A percentile compares a stretch with the other conserved stretches of the same genome.
Conservation (phyloP, 2,329 filamentous ascomycete genomes). For the Aspergillus candidus region DNA sequence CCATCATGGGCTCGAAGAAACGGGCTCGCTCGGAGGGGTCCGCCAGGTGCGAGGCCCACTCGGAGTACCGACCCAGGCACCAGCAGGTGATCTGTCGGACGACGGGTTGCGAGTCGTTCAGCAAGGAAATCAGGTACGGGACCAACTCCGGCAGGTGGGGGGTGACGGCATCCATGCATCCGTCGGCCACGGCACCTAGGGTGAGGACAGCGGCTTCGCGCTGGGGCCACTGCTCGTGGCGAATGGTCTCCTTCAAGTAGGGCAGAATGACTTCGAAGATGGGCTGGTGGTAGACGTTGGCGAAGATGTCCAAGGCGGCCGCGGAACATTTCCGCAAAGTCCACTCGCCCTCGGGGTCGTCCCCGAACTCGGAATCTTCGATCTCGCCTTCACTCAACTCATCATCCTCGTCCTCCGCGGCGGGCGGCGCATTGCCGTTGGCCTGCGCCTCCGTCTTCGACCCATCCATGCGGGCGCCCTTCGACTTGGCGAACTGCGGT, state of each 20-base stretch:
- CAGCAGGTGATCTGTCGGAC: conserved; percentile 97
- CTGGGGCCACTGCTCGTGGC: conserved; percentile 82
- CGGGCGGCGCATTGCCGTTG: conserved; percentile 44
- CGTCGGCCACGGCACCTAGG: conserved; percentile 88
- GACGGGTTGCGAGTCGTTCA: conserved; percentile 80
- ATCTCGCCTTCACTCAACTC: conserved; percentile 85
- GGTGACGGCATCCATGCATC: conserved; percentile 82
- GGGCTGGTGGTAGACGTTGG: conserved; percentile 76
- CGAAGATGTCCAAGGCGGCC: conserved; percentile 88
- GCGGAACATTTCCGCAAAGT: conserved; percentile 95
- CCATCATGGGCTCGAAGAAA: conserved; percentile 95
- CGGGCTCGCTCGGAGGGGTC: conserved; percentile 61
- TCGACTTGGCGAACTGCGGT: conserved; percentile 77
- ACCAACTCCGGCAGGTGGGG: conserved; percentile 88
- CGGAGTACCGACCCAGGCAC: conserved; percentile 89
- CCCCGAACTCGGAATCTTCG: conserved; percentile 63
- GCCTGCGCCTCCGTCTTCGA: conserved; percentile 36
- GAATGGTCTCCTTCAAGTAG: conserved; percentile 84
- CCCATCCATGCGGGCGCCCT: conserved; percentile 54
- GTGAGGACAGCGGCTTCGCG: conserved; percentile 92
- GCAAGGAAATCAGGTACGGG: conserved; percentile 78
- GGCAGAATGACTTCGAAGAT: conserved; percentile 91
- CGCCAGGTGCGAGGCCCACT: conserved; percentile 76
- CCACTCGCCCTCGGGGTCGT: conserved; percentile 85
- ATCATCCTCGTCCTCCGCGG: conserved; percentile 57